phyloP scores from a whole-genome alignment of 192 early-diverging fungal genomes.

The Geosiphon pyriformis region DNA sequence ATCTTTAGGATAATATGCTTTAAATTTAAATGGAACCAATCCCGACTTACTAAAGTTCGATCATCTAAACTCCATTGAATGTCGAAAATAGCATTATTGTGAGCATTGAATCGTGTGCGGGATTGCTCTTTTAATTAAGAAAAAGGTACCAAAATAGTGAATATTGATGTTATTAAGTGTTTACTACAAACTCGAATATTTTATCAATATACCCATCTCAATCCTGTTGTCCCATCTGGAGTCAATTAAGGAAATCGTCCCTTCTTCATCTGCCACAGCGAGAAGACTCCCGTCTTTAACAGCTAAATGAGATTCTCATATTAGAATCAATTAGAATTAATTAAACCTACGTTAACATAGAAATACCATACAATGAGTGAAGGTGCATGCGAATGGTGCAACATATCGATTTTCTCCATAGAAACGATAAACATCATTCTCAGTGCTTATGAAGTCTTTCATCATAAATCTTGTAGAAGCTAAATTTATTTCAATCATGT shows the following conservation, averaged over 20 bases:
- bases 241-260: constrained; percentile 49
- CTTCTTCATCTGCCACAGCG: constrained; percentile 63
- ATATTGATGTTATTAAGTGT: too few relatives aligned
- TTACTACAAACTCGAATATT: constrained; percentile 1
- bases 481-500: not conserved
- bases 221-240: constrained; percentile 36
- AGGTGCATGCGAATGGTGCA: constrained; percentile 22
- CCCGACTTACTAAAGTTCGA: constrained; percentile 38
- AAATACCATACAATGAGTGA: constrained; percentile 9
- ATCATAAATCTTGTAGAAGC: constrained; percentile 20
- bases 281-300: constrained; percentile 44
- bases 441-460: constrained; percentile 15
- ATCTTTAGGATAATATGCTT: not conserved
- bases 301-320: constrained; percentile 16
- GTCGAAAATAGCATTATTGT: constrained; percentile 75
- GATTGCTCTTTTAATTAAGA: constrained; percentile 25
- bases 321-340: not conserved
- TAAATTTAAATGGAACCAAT: too few relatives aligned
- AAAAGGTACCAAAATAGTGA: not conserved
- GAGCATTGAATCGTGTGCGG: constrained; percentile 46
- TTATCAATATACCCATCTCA: constrained; percentile 22
- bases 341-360: not conserved
- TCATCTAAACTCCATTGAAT: constrained; percentile 68
- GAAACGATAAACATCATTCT: constrained; percentile 17
- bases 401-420: constrained; percentile 5